A percentile compares a stretch with the other conserved stretches of the same genome.
Conservation (phyloP, 2,329 filamentous ascomycete genomes). For the Alternaria hordeiaustralica region DNA sequence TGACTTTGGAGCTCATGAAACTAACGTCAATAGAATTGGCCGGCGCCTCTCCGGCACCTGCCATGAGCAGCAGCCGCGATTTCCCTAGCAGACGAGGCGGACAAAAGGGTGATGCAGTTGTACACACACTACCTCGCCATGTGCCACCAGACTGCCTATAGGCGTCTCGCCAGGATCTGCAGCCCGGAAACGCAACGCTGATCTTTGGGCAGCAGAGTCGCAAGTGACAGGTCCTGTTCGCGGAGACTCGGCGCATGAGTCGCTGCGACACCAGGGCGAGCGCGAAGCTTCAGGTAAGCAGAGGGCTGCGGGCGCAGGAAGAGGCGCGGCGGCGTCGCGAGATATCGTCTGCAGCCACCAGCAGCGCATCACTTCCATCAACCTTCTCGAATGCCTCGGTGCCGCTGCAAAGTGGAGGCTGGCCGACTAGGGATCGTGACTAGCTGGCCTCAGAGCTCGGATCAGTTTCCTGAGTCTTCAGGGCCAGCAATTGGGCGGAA, state of each 20-base stretch:
- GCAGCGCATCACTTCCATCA: conserved; percentile 40
- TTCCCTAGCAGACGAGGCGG: conserved; percentile 21
- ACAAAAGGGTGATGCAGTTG: conserved; percentile 14
- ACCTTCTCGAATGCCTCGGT: conserved; percentile 40
- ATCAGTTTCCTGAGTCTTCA: conserved; percentile 24
- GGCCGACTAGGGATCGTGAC: conserved; percentile 16
- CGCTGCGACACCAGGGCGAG: not conserved
- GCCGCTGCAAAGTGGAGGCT: conserved; percentile 23
- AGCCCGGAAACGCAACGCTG: conserved; percentile 5
- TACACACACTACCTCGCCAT: conserved; percentile 11
- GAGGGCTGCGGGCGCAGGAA: not conserved
- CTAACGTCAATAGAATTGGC: conserved; percentile 7
- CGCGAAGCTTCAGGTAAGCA: not conserved
- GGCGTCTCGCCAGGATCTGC: conserved; percentile 12
- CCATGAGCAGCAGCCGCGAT: conserved; percentile 16
- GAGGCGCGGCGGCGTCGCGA: not conserved
- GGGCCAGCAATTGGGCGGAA: conserved; percentile 30
- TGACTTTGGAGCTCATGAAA: conserved; percentile 13
- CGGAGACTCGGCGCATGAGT: not conserved
- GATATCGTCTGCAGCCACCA: conserved; percentile 18
- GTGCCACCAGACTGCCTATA: conserved; percentile 13
- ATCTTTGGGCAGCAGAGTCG: conserved; percentile 13
- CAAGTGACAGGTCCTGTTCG: not conserved
- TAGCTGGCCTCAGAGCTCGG: conserved; percentile 21
- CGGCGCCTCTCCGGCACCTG: conserved; percentile 19